Conservation (phyloP, 2,329 filamentous ascomycete species). For the Ophiosphaerella herpotricha region DNA sequence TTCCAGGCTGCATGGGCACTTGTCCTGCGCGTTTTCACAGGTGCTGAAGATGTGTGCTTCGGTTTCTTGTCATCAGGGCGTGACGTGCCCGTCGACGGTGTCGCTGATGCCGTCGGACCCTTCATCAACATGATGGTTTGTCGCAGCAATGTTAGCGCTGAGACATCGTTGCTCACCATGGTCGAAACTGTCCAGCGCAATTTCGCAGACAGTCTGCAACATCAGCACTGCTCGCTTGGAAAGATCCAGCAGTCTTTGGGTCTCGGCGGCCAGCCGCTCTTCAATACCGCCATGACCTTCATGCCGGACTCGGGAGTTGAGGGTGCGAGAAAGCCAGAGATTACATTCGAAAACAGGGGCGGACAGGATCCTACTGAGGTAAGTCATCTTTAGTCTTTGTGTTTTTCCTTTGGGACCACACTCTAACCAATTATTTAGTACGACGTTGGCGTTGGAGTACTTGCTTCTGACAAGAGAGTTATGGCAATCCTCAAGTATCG, state of each 20-base stretch:
- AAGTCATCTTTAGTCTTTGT: too few species aligned
- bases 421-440: constrained; percentile 35
- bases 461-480: background rate
- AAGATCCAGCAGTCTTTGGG: constrained; percentile 50
- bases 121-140: constrained; percentile 49
- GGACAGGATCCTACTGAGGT: constrained; percentile 49
- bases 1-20: constrained; percentile 42
- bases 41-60: constrained; percentile 45
- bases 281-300: constrained; percentile 51
- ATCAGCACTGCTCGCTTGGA: constrained; percentile 32
- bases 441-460: constrained; percentile 46
- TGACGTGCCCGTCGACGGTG: constrained; percentile 49
- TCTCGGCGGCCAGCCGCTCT: constrained; percentile 35
- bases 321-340: constrained; percentile 9
- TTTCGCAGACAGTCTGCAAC: constrained; percentile 13
- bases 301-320: constrained; percentile 14
- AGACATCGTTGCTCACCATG: background rate
- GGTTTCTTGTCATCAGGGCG: constrained; percentile 47
- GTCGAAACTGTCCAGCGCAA: constrained; percentile 17
- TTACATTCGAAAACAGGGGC: constrained; percentile 12
- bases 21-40: constrained; percentile 36
- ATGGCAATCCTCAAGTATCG: too few species aligned
- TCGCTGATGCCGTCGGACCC: constrained; percentile 51
- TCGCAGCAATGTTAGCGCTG: constrained; percentile 41
- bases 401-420: too few species aligned